Conservation (phyloP, 768 basidiomycete genomes). For the Mycena albidolilacea region DNA sequence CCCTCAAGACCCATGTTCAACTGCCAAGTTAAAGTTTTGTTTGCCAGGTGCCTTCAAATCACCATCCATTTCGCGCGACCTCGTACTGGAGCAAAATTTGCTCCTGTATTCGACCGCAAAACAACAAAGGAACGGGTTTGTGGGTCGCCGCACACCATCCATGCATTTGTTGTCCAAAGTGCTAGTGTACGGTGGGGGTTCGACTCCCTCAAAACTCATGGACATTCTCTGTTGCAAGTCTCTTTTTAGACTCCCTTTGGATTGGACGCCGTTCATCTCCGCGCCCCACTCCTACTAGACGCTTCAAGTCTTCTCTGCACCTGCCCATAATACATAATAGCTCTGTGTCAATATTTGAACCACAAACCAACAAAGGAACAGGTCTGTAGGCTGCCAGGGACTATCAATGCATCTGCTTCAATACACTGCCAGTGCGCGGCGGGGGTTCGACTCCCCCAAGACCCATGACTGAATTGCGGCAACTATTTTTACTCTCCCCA, state of each 20-base stretch:
- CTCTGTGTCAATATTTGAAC: no score
- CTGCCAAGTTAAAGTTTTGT: no score
- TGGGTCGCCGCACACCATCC: background rate
- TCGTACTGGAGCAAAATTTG: no score
- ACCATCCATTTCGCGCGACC: no score
- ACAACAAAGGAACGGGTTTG: background rate
- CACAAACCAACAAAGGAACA: no score
- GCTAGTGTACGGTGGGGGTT: background rate
- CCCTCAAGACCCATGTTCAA: background rate
- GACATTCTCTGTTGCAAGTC: no score
- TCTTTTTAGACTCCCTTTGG: no score
- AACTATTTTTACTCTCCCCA: background rate
- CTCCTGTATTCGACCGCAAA: background rate
- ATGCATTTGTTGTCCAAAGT: background rate
- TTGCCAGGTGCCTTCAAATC: no score
- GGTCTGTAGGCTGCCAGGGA: background rate
- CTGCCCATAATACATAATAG: no score
- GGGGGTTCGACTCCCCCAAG: background rate
- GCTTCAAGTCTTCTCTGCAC: no score
- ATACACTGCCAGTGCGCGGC: background rate
- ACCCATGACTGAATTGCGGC: background rate
- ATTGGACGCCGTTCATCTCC: no score
- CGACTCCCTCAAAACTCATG: background rate
- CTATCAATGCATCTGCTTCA: background rate
- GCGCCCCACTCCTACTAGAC: no score